Base-by-base conservation (phyloP, 176 grass and related monocot species). In the Oryza coarctata region DNA sequence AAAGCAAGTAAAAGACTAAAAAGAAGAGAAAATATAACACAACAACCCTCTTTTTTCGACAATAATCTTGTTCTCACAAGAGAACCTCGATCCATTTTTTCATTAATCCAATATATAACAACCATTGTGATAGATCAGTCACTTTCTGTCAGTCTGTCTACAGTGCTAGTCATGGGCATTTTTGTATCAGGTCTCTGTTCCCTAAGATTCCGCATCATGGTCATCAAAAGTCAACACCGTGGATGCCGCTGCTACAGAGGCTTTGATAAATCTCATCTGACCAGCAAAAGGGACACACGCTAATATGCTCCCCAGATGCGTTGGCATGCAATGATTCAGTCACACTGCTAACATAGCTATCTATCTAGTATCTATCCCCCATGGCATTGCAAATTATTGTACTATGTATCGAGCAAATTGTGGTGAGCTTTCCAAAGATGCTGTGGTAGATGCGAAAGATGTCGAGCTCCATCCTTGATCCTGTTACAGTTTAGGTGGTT, bases 301-400 rank as follows among this genome's bases (percentile, higher is more conserved):
- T 45, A 58, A 78, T 85, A 91, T 88, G 82, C 89, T n/a, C 68
- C 58, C 76, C 85, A 87, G 71, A 84, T 65, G 70, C 68, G 27
- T 61, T 40, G 44, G 31, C 80, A 84, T 55, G 50, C 50, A 55
- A 67, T 87, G 63, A 76, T 81, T 85, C 58, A 67, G 9, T 17
- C 33, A 63, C 63, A 38, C 34, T 55, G 50, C 50, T 55, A 20
- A 55, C 20, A 18, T 55, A 55, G 17, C 49, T 22, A 52, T 6
- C 14, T 20, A 50, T 22, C 18, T 18, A 18, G 8, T 38, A 39
- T 39, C 9, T 39, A 39, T 39, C 38, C 38, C 31, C 38, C 38
- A 39, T 39, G 38, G 10, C 50, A n/a, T 55, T 9, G 50, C 50
- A 55, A 55, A 55, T 55, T 55, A 55, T 55, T 55, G 20, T 55